phyloP scores from a whole-genome alignment of 306 rosid genomes.

The Lathyrus tuberosus region DNA sequence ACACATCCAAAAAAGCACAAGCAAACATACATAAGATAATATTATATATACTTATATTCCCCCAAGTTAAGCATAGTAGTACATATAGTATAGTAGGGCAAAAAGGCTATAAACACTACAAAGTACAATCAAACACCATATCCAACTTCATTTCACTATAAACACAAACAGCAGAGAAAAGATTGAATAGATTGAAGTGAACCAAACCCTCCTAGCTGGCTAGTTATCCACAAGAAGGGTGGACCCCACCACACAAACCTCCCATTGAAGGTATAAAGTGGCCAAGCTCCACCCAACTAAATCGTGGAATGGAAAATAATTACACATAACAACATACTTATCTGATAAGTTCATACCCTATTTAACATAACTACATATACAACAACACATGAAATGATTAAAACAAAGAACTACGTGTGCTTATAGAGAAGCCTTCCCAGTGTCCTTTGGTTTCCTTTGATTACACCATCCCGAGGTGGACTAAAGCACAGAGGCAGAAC shows the following conservation, averaged over 20 bases:
- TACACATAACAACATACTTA: neutral
- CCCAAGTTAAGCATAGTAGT: neutral
- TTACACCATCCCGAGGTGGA: conserved; percentile 61
- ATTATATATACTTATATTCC: conserved; percentile 2
- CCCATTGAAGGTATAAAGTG: conserved; percentile 39
- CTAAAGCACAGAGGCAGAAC: conserved; percentile 53
- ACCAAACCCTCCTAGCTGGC: neutral
- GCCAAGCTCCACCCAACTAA: conserved; percentile 64
- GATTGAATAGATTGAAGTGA: neutral
- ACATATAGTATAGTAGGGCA: neutral
- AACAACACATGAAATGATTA: too few relatives aligned
- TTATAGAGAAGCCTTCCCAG: conserved; percentile 36
- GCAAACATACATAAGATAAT: conserved; percentile 17
- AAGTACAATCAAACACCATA: neutral
- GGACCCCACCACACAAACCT: conserved; percentile 65
- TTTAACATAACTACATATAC: too few relatives aligned
- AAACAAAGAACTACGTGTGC: neutral
- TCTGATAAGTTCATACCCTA: neutral
- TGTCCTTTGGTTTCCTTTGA: conserved; percentile 2
- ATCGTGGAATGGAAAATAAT: neutral
- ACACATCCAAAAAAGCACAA: conserved; percentile 24
- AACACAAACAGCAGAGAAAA: neutral
- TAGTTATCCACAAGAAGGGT: conserved; percentile 43
- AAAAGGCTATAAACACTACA: neutral
- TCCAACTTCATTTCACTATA: neutral